Conservation (phyloP, 371 early-diverging fungal species). For the Mucor racemosus region DNA sequence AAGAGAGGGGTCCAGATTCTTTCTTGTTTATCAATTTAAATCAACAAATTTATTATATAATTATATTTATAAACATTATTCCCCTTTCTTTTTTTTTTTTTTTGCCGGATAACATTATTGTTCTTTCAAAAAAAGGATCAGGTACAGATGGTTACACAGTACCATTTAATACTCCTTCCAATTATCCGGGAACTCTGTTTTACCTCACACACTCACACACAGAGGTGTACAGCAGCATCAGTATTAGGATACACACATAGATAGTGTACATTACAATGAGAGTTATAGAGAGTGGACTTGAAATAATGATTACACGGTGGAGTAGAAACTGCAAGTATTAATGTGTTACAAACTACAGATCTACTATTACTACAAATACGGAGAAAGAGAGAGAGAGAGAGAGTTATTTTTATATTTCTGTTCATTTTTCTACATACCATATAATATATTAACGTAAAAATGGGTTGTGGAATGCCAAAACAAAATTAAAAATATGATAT, state of each 20-base stretch:
- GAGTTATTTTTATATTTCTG: not conserved
- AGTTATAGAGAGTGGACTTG: too few relatives aligned
- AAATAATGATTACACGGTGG: too few relatives aligned
- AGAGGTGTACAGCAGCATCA: not conserved
- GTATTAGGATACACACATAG: too few relatives aligned
- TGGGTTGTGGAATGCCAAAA: not conserved
- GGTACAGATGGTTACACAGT: conserved; percentile 5
- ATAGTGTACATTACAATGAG: too few relatives aligned
- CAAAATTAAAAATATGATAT: not conserved
- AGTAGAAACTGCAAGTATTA: not conserved
- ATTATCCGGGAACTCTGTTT: not conserved
- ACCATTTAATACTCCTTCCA: not conserved
- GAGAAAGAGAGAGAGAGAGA: not conserved
- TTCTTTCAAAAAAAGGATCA: conserved; percentile 7
- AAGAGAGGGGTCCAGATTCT: conserved; percentile 1
- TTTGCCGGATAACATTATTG: not conserved
- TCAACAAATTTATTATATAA: too few relatives aligned
- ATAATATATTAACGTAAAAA: not conserved
- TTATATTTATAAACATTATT: not conserved
- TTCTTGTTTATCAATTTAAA: not conserved
- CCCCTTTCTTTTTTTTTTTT: not conserved
- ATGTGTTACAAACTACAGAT: not conserved
- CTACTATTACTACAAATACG: not conserved
- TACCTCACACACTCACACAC: not conserved
- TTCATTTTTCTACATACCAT: not conserved